Base-by-base conservation (phyloP, 306 rosid species). In the Vicia villosa region DNA sequence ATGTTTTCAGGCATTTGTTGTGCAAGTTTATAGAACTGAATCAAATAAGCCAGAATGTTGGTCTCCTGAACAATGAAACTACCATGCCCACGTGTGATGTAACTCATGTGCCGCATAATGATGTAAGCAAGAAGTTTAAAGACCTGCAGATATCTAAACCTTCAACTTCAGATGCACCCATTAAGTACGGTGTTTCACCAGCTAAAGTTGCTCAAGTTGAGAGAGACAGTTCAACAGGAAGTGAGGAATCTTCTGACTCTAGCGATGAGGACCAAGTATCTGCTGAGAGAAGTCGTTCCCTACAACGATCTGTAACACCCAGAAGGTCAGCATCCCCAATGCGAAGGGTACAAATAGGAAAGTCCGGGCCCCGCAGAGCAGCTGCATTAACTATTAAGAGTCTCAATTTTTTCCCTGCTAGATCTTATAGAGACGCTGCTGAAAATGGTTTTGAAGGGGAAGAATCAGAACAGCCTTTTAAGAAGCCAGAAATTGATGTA, bases 271-370 rank as follows among this genome's bases (percentile, higher is more conserved):
- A 81, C 66, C 83, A 79, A 76, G 37, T 61, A 79, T 85, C 88
- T 66, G 87, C 82, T 19, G 97, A 88, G 81, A 81, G 98, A 86
- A 94, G 97, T 75, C 88, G 98, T 43, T 85, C 89, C 72, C 84
- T 91, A 28, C 64, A 81, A 72, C 86, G 97, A 67, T 83, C 85
- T 45, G 83, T 90, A 66, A 59, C 88, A 50, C 89, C 98, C 9
- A 84, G 95, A 84, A 86, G 98, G 75, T 91, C 97, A 41, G 97
- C 98, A 70, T 90, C 98, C 69, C 98, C 98, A 38, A 94, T 94
- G 98, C 84, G 97, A 78, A 87, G 98, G 76, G 34, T 94, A 45
- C 97, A 94, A 77, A 86, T 94, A 51, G 98, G 98, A 62, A 88
- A 81, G 84, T 79, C 91, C 34, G 95, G 98, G 59, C 86, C 96